Evolutionary conservation across 805 yeast species (phyloP), one percentile per base, ranked within the genome.

Genomic region (Cyberlindnera mrakii): DNA sequence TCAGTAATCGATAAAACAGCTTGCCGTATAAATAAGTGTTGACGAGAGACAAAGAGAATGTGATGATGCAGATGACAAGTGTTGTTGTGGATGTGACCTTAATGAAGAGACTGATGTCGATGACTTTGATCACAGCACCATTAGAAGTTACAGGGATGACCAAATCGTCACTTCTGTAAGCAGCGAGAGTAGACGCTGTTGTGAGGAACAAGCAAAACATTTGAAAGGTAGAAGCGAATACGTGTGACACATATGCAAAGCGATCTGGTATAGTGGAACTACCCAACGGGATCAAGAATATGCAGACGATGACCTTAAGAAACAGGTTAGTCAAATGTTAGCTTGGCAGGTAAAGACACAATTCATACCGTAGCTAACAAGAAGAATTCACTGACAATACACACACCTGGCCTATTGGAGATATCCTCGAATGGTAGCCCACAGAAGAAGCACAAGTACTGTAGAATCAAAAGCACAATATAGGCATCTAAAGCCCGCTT

Each of bases 351-450:
- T 8, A 15, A 13, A 16, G 9, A 13, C 19, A 32, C 7, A 32
- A 16, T 32, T 15, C 23, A 20, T 29, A 46, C 50, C 1, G 44
- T 34, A 19, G 38, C 33, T 9, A 52, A 15, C 15, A 52, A 23
- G 23, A 34, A 35, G 30, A 48, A 32, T 17, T 34, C 42, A 4
- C 42, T 27, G 13, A 51, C 19, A 16, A 48, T 13, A 25, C 51
- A 48, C 7, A 52, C 29, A 1, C 41, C 40, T 8, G 58, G 57
- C 19, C 55, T 45, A 37, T 51, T 49, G 3, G n/a, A n/a, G 20
- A 54, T 31, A 9, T 43, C 46, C 13, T 49, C 53, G 34, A 53
- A 48, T 8, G 57, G 54, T 14, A 47, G 25, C 6, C 35, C 27
- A 5, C 35, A 9, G 20, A 52, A 49, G 34, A 46, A 43, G 13